Evolutionary conservation across 176 grass and related monocot genomes (phyloP).

Genomic region (Zea luxurians): DNA sequence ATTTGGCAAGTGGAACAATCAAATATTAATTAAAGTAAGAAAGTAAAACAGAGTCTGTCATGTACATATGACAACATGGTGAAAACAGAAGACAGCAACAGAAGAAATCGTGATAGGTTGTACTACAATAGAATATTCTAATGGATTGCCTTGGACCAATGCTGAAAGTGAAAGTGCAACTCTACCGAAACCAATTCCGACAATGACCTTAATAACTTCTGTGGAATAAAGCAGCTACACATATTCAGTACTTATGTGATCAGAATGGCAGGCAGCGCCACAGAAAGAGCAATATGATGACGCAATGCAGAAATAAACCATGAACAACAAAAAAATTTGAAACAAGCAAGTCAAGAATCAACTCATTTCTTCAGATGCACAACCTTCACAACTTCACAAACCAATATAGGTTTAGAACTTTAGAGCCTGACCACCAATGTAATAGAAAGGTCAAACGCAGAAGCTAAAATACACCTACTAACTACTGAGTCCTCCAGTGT

Average conservation of each 20-base stretch:
- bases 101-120: not conserved
- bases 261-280: not conserved
- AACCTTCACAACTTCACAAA: not conserved
- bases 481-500: not conserved
- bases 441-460: not conserved
- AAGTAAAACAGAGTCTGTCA: not conserved
- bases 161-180: not conserved
- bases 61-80: not conserved
- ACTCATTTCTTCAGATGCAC: not conserved
- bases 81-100: not conserved
- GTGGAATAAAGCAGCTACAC: not conserved
- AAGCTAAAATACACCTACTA: not conserved
- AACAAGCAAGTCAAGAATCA: conserved; percentile 8
- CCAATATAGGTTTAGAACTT: not conserved
- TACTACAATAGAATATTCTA: not conserved
- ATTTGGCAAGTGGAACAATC: conserved; percentile 21
- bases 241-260: not conserved
- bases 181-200: not conserved
- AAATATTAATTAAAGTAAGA: not conserved
- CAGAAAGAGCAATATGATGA: not conserved
- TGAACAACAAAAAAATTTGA: not conserved
- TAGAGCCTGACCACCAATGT: not conserved
- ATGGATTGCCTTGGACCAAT: not conserved
- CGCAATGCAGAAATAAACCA: not conserved
- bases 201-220: not conserved